These are phyloP conservation scores for Penicillium sp. DNA, from an alignment of 2,329 filamentous ascomycete species.

Conservation along the genomic window DNA sequence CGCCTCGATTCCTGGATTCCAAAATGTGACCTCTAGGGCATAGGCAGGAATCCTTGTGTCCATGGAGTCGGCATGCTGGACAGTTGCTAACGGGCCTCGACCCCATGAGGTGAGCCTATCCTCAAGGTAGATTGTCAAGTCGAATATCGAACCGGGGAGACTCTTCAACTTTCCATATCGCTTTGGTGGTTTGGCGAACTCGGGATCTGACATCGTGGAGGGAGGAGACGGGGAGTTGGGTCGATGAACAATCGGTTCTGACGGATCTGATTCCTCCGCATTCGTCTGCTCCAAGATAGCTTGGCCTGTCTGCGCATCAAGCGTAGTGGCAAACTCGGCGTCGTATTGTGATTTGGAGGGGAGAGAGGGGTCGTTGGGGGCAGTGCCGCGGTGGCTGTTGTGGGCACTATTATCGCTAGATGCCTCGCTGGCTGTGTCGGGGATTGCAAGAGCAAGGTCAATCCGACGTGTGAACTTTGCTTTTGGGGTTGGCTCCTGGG, in stretches of 20 bases:
- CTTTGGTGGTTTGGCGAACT: conserved; percentile 37
- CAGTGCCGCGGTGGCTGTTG: conserved; percentile 4
- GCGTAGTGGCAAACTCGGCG: conserved; percentile 40
- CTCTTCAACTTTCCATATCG: conserved; percentile 66
- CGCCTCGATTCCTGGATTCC: conserved; percentile 65
- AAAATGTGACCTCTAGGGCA: conserved; percentile 74
- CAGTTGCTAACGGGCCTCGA: conserved; percentile 65
- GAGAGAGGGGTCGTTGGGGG: background rate
- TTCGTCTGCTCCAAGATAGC: conserved; percentile 27
- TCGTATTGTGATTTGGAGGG: conserved; percentile 24
- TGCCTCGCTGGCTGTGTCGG: conserved; percentile 38
- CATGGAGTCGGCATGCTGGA: conserved; percentile 59
- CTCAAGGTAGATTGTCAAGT: conserved; percentile 64
- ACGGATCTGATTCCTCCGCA: conserved; percentile 18
- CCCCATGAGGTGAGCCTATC: conserved; percentile 74
- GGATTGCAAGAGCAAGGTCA: conserved; percentile 38
- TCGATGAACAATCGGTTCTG: conserved; percentile 21
- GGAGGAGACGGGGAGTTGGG: conserved; percentile 13
- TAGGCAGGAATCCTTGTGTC: conserved; percentile 78
- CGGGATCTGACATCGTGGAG: conserved; percentile 1
- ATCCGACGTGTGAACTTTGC: conserved; percentile 39
- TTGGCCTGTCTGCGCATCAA: conserved; percentile 44
- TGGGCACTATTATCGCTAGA: conserved; percentile 26
- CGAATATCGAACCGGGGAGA: conserved; percentile 62
- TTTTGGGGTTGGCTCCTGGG: conserved; percentile 32